Evolutionary conservation across 78 protist genomes (phyloP), one percentile per base, ranked within the genome.

Genomic region (Chrysochromulina parva): DNA sequence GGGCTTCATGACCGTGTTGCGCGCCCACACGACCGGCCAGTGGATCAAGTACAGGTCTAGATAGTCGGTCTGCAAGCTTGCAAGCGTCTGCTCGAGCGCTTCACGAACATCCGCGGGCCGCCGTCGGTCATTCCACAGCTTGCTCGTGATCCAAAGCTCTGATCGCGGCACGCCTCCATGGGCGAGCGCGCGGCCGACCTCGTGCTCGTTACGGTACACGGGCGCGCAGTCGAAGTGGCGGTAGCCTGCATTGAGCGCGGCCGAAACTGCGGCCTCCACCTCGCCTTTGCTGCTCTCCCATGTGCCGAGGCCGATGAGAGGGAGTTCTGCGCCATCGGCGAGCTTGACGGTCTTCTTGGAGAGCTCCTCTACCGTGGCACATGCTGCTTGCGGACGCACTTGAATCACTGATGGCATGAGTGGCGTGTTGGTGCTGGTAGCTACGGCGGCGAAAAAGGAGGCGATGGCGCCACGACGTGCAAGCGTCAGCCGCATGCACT

Each of bases 151-250:
- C 28, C 3, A 80, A 20, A 80, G 59, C n/a, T 14, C n/a, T 3
- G 10, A 6, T 10, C 85, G 57, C 57, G 85, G 6, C n/a, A 80
- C 47, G 24, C 20, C 85, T 62, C 10, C 47, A 2, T 54, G 57
- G 54, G 69, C 4, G 28, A 85, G 14, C 5, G 55, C 65, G 67
- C 53, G 11, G 50, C 88, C 88, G 24, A 85, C 62, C 52, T 5
- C 67, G 19, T 2, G 11, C 73, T 85, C 80, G 88, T 85, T 85
- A 1, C 38, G 11, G 88, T 85, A 85, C 24, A 85, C 26, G 11
- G 73, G 26, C 24, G 88, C 88, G 65, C 62, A 55, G 53, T 85
- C 88, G 19, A 85, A 47, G 55, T 16, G 17, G 69, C 88, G 69
- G 54, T 85, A 85, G 73, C 88, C 88, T 10, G 53, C 13, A n/a